Percentiles rank a stretch among this genome's conserved stretches.
phyloP scores from a whole-genome alignment of 1,284 basidiomycete genomes.

The Pholiota adiposa region DNA sequence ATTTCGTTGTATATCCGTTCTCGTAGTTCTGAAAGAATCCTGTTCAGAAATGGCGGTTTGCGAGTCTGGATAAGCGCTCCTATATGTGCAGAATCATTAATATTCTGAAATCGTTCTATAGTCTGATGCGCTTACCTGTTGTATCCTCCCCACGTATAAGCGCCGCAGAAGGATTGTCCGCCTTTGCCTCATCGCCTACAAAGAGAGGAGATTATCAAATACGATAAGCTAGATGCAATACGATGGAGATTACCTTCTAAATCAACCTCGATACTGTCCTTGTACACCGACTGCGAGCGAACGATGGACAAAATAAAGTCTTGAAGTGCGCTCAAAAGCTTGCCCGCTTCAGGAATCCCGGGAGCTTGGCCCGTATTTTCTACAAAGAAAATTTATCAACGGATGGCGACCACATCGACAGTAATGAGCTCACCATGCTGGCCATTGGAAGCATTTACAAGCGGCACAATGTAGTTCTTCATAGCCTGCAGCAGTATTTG shows the following conservation, averaged over 20 bases:
- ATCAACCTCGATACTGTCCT: not conserved
- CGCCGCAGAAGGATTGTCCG: too few species aligned
- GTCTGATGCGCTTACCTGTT: too few species aligned
- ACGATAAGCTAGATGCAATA: too few species aligned
- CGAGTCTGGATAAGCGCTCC: not conserved
- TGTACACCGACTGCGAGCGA: not conserved
- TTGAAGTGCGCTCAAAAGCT: not conserved
- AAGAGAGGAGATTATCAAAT: too few species aligned
- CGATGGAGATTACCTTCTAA: not conserved
- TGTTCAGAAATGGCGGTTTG: not conserved
- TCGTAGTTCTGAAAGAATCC: not conserved
- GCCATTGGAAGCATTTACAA: not conserved
- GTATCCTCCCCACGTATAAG: too few species aligned
- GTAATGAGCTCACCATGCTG: not conserved
- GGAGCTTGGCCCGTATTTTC: not conserved
- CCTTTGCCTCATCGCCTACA: too few species aligned
- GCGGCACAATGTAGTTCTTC: not conserved
- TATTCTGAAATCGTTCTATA: not conserved
- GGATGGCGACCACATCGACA: not conserved
- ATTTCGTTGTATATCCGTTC: not conserved
- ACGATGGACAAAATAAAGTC: not conserved
- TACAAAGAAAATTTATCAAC: not conserved
- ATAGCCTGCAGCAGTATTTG: not conserved
- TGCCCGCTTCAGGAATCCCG: not conserved
- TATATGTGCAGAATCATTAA: not conserved